Percentiles rank a stretch among this genome's conserved stretches.
Evolutionary conservation across 2,329 filamentous ascomycete genomes (phyloP).

Genomic region (Hirsutella rhossiliensis): DNA sequence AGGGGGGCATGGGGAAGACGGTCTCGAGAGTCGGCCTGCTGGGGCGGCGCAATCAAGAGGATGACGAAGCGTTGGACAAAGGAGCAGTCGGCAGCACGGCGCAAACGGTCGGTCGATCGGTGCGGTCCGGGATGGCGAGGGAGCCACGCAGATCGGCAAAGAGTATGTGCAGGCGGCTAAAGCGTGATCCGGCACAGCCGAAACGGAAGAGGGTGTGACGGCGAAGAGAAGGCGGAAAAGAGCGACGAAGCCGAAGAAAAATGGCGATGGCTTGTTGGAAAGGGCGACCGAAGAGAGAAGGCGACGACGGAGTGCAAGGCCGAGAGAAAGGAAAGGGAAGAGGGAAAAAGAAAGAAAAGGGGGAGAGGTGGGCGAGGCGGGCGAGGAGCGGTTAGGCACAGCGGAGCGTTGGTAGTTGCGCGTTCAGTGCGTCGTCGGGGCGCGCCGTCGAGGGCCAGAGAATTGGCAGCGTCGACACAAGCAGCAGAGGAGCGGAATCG

Average conservation of each 20-base stretch:
- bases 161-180: not conserved
- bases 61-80: not conserved
- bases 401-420: not conserved
- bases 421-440: too few relatives aligned
- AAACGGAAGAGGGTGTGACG: slow-evolving; percentile 3
- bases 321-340: not conserved
- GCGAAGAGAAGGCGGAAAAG: slow-evolving; percentile 3
- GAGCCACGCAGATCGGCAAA: slow-evolving; percentile 1
- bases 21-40: not conserved
- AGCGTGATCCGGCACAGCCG: slow-evolving; percentile 8
- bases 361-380: not conserved
- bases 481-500: too few relatives aligned
- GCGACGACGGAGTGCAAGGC: not conserved
- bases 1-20: slow-evolving; percentile 54
- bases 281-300: slow-evolving; percentile 1
- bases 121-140: not conserved
- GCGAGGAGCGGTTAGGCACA: too few relatives aligned
- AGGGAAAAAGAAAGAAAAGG: not conserved
- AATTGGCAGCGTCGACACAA: too few relatives aligned
- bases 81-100: not conserved
- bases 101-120: slow-evolving; percentile 1
- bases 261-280: not conserved
- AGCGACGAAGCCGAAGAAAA: slow-evolving; percentile 3
- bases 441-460: too few relatives aligned
- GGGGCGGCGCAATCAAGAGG: not conserved